These are phyloP conservation scores for Linnemannia exigua DNA, from an alignment of 192 early-diverging fungal species.

Conservation along the genomic window DNA sequence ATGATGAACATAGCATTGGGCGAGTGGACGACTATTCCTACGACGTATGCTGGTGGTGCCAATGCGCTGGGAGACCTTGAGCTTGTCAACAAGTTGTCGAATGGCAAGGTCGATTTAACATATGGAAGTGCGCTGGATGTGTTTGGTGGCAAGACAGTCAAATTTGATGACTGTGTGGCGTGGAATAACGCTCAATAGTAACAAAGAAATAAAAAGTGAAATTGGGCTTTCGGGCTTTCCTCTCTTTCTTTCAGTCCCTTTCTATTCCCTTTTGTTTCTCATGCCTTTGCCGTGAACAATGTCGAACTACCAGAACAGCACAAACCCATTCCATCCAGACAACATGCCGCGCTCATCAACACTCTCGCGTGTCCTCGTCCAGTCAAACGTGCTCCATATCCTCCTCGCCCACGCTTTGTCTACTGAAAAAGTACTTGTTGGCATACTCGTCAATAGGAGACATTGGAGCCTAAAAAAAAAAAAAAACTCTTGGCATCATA, in stretches of 20 bases:
- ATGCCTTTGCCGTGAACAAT: not conserved
- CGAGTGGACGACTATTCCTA: slow-evolving; percentile 88
- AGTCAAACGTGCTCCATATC: slow-evolving; percentile 60
- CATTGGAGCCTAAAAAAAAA: too few species aligned
- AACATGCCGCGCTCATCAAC: slow-evolving; percentile 46
- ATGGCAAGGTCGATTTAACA: slow-evolving; percentile 92
- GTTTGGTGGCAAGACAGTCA: slow-evolving; percentile 91
- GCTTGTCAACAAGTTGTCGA: slow-evolving; percentile 83
- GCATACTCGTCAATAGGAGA: not conserved
- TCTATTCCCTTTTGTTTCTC: not conserved
- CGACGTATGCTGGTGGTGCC: slow-evolving; percentile 96
- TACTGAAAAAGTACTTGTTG: slow-evolving; percentile 60
- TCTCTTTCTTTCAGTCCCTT: not conserved
- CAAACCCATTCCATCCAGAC: slow-evolving; percentile 54
- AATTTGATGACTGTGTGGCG: slow-evolving; percentile 82
- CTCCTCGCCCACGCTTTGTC: slow-evolving; percentile 63
- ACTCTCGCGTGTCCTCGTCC: slow-evolving; percentile 56
- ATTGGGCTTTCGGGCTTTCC: not conserved
- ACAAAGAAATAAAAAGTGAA: not conserved
- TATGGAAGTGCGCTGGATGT: slow-evolving; percentile 97
- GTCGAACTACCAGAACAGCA: slow-evolving; percentile 16
- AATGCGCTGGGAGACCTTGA: slow-evolving; percentile 78
- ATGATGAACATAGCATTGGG: slow-evolving; percentile 69
- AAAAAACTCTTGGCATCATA: not conserved
- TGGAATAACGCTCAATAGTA: slow-evolving; percentile 71